A percentile compares a stretch with the other conserved stretches of the same genome.
Conservation (phyloP, 2,329 filamentous ascomycete species). For the Metarhizium humberi region DNA sequence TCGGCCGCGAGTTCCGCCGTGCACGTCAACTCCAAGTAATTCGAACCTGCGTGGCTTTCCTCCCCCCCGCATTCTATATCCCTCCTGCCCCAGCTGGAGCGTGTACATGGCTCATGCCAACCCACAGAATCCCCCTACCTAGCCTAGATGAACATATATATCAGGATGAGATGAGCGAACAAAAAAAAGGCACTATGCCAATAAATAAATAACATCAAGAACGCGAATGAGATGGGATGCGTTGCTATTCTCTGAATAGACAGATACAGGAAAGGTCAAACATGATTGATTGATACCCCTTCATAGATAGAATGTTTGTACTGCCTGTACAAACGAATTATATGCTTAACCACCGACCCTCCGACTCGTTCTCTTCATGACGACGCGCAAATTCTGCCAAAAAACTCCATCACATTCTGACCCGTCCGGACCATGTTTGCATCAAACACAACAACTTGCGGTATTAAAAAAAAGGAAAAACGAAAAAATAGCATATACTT, state of each 20-base stretch:
- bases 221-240: neutral
- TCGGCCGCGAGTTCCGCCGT: conserved; percentile 20
- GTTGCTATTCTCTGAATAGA: neutral
- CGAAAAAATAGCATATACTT: too few species aligned
- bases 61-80: neutral
- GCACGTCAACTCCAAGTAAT: conserved; percentile 11
- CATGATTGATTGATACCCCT: conserved; percentile 6
- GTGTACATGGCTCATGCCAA: neutral
- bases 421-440: too few species aligned
- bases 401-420: too few species aligned
- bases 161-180: neutral
- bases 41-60: conserved; percentile 1
- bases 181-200: too few species aligned
- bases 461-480: too few species aligned
- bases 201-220: neutral
- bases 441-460: too few species aligned
- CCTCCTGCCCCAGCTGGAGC: neutral
- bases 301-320: conserved; percentile 3
- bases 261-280: neutral
- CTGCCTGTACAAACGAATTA: neutral
- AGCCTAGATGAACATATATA: neutral
- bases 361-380: neutral
- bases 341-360: neutral
- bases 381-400: neutral
- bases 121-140: neutral